These are phyloP conservation scores for Pyrrhoderma lamaoense DNA, from an alignment of 1,284 basidiomycete species.

Conservation along the genomic window DNA sequence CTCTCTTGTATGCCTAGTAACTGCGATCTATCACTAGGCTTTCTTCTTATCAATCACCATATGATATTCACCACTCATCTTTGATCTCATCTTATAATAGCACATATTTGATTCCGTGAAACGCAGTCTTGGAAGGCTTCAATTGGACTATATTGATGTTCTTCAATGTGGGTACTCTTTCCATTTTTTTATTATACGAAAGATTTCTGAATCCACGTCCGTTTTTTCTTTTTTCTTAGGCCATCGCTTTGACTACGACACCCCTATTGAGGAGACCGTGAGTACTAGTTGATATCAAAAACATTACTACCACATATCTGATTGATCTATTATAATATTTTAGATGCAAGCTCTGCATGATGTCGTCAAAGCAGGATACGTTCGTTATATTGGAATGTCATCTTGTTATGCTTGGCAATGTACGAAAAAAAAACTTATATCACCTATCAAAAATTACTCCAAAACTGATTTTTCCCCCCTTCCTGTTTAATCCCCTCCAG, in stretches of 20 bases:
- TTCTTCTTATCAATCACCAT: no score
- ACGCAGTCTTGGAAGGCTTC: conserved; percentile 33
- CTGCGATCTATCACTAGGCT: no score
- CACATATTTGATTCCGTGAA: conserved; percentile 41
- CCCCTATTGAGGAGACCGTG: conserved; percentile 23
- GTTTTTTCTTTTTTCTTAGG: conserved; percentile 20
- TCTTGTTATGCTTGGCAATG: conserved; percentile 33
- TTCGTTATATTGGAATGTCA: conserved; percentile 44
- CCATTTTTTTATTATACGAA: conserved; percentile 15
- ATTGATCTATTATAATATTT: no score
- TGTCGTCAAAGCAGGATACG: conserved; percentile 37
- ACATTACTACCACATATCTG: not conserved
- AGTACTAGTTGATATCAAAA: not conserved
- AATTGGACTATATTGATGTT: conserved; percentile 39
- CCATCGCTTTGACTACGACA: conserved; percentile 24
- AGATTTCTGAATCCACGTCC: no score
- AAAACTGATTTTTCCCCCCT: conserved; percentile 22
- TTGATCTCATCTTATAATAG: no score
- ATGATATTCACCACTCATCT: no score
- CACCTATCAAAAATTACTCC: conserved; percentile 30
- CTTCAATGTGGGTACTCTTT: conserved; percentile 30
- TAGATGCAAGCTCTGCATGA: conserved; percentile 48
- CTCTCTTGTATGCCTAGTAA: conserved; percentile 19
- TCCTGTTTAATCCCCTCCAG: conserved; percentile 17
- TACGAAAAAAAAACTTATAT: conserved; percentile 21